Evolutionary conservation across 192 early-diverging fungal genomes (phyloP).

Genomic region (Diversispora epigaea): DNA sequence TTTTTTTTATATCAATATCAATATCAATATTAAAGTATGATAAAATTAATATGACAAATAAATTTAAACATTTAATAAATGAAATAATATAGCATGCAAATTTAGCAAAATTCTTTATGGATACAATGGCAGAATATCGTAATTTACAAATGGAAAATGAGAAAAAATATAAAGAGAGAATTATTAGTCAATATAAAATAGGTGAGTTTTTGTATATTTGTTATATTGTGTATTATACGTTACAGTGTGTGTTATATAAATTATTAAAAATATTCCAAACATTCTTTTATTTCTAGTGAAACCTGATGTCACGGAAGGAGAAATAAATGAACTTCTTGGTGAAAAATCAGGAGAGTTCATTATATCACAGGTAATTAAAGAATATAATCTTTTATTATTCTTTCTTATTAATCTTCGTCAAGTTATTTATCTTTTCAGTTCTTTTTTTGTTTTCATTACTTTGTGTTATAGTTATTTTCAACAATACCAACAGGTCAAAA

Average conservation of each 20-base stretch:
- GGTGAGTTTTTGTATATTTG: background rate
- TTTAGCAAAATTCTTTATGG: conserved; percentile 19
- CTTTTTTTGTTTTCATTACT: background rate
- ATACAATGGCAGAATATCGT: conserved; percentile 14
- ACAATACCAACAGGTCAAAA: background rate
- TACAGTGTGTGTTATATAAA: conserved; percentile 2
- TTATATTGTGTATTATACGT: too few relatives aligned
- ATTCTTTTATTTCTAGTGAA: background rate
- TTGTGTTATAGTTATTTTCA: background rate
- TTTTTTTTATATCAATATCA: background rate
- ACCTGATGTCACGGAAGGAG: conserved; percentile 18
- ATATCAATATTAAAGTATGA: too few relatives aligned
- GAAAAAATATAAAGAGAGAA: conserved; percentile 1
- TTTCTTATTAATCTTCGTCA: background rate
- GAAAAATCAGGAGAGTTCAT: background rate
- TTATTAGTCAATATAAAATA: background rate
- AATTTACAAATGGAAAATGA: conserved; percentile 10
- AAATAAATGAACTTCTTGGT: background rate
- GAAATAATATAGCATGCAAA: conserved; percentile 4
- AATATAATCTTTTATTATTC: too few relatives aligned
- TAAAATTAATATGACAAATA: background rate
- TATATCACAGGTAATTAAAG: background rate
- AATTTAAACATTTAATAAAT: background rate
- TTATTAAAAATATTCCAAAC: background rate
- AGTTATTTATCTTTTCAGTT: background rate